Evolutionary conservation across 176 grass and related monocot genomes (phyloP), one percentile per base, ranked within the genome.

Genomic region (Oropetium thomaeum): DNA sequence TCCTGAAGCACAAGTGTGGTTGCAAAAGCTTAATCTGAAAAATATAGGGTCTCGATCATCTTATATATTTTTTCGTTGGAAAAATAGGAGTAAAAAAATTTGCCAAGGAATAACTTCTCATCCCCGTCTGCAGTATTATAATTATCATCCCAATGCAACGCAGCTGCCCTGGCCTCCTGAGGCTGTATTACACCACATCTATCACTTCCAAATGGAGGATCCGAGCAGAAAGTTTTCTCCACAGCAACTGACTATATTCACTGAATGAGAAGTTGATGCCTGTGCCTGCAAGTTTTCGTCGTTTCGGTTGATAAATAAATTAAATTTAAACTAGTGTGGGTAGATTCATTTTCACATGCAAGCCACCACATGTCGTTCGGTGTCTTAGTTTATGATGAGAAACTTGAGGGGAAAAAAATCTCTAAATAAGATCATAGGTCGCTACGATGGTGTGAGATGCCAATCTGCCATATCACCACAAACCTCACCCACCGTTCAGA

Each of bases 351-450:
- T 67, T 82, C 81, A 76, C 71, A 83, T 35, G 30, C 62, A 26
- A 68, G 22, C 48, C 16, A 10, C 57, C 61, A 48, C 22, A 68
- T 47, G 71, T 68, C 29, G 4, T 62, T 68, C 29, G 4, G 2
- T 59, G n/a, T 38, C 29, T 47, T 83, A 48, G 62, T 82, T 67
- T 74, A 44, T 64, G 47, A 64, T 13, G 39, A 81, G n/a, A 41
- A 4, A n/a, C n/a, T 13, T 51, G 17, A 20, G 7, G 1, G 7
- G n/a, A n/a, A 42, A 42, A 2, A 42, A 37, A 1, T 0, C 35
- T n/a, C n/a, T n/a, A 49, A 49, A n/a, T 52, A 52, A 10, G 26
- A 10, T 11, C 8, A 27, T 57, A 57, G n/a, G 8, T 54, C 51
- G 51, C 20, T 8, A 51, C 16, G 4, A 4, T 3, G 11, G 10